phyloP scores from a whole-genome alignment of 2,329 filamentous ascomycete species.

The Aspergillus aculeatinus region DNA sequence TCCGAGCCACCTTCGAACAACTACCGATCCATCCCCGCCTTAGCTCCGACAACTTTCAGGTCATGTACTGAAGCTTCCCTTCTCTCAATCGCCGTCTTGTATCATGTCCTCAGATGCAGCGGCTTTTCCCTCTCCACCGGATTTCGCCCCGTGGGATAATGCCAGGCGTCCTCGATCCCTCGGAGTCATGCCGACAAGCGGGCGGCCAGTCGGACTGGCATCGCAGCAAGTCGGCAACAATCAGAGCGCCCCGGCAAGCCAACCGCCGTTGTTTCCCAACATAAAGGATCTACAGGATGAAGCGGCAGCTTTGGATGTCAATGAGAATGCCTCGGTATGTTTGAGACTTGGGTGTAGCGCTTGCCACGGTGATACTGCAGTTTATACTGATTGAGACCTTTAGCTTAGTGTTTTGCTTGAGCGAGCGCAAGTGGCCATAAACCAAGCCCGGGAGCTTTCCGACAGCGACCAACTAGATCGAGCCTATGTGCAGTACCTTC shows the following conservation, averaged over 20 bases:
- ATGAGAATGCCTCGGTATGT: constrained; percentile 35
- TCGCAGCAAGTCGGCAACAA: constrained; percentile 26
- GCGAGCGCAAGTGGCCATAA: constrained; percentile 38
- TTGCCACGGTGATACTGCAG: neutral
- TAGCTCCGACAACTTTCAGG: constrained; percentile 8
- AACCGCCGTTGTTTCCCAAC: constrained; percentile 35
- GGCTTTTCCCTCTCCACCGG: constrained; percentile 37
- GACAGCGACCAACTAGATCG: constrained; percentile 57
- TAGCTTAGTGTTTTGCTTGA: constrained; percentile 38
- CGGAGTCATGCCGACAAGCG: constrained; percentile 31
- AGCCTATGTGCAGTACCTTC: constrained; percentile 81
- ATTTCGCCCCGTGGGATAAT: constrained; percentile 35
- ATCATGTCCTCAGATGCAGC: constrained; percentile 41
- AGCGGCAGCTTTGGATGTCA: constrained; percentile 34
- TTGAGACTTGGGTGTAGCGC: neutral
- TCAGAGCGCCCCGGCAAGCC: constrained; percentile 16
- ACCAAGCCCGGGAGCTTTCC: constrained; percentile 32
- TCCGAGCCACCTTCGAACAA: constrained; percentile 1
- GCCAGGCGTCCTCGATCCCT: constrained; percentile 26
- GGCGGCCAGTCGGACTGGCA: constrained; percentile 24
- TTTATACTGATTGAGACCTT: constrained; percentile 17
- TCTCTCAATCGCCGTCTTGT: constrained; percentile 23
- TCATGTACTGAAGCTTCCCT: constrained; percentile 29
- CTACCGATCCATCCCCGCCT: constrained; percentile 1
- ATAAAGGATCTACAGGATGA: constrained; percentile 44